phyloP scores from a whole-genome alignment of 1,139 yeast species.

The Geotrichum reessii region DNA sequence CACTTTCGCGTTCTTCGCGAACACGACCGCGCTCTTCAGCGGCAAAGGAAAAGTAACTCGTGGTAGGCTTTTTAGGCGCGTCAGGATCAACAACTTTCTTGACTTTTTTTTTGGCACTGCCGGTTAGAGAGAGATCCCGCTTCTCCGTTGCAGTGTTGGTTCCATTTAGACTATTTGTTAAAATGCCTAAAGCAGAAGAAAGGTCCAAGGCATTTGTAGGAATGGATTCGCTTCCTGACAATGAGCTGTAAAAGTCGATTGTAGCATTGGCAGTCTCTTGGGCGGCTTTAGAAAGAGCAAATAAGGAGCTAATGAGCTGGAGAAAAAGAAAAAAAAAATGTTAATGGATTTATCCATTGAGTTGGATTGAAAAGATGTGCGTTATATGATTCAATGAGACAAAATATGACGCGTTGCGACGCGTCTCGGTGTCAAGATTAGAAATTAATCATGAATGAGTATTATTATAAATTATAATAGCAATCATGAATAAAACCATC shows the following conservation, averaged over 20 bases:
- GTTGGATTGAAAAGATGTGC: background rate
- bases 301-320: conserved; percentile 65
- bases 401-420: conserved; percentile 5
- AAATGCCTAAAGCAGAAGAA: conserved; percentile 23
- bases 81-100: conserved; percentile 40
- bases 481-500: background rate
- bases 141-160: background rate
- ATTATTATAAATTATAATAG: background rate
- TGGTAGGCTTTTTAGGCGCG: conserved; percentile 54
- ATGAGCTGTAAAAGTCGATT: conserved; percentile 58
- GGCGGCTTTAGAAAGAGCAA: conserved; percentile 75
- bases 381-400: background rate
- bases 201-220: conserved; percentile 24
- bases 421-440: background rate
- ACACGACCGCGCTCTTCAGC: conserved; percentile 38
- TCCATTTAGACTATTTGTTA: conserved; percentile 8
- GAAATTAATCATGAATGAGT: background rate
- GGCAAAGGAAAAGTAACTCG: conserved; percentile 75
- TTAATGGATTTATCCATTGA: background rate
- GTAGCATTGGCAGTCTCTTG: conserved; percentile 75
- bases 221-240: conserved; percentile 14
- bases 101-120: conserved; percentile 37
- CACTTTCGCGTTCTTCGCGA: conserved; percentile 57
- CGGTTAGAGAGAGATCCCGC: background rate
- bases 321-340: background rate